Evolutionary conservation across 768 basidiomycete genomes (phyloP).

Genomic region (Nidularia pulvinata): DNA sequence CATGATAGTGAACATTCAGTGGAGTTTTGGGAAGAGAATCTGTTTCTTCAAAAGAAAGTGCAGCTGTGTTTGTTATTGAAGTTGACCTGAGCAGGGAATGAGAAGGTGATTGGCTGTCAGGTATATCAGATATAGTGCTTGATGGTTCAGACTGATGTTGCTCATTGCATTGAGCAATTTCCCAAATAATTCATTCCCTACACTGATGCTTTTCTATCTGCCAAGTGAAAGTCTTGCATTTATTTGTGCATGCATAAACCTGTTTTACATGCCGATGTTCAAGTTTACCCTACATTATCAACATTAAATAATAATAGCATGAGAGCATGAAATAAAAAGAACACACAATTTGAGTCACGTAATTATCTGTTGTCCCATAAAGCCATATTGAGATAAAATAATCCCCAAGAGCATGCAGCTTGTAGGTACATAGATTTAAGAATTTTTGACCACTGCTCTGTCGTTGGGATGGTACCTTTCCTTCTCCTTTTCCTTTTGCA

Average conservation of each 20-base stretch:
- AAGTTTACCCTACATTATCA: slow-evolving; percentile 7
- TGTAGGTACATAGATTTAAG: slow-evolving; percentile 11
- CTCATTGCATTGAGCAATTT: slow-evolving; percentile 3
- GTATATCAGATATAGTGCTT: neutral
- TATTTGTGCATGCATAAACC: slow-evolving; percentile 11
- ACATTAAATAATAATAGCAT: neutral
- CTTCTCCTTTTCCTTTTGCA: too few relatives aligned
- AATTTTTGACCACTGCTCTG: neutral
- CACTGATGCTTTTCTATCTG: slow-evolving; percentile 10
- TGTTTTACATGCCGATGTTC: slow-evolving; percentile 12
- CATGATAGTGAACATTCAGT: slow-evolving; percentile 11
- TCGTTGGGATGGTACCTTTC: too few relatives aligned
- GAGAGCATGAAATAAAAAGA: neutral
- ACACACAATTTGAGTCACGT: slow-evolving; percentile 4
- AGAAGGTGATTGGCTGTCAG: too few relatives aligned
- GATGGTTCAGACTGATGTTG: neutral
- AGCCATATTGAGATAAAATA: slow-evolving; percentile 7
- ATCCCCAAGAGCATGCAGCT: slow-evolving; percentile 11
- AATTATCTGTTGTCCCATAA: slow-evolving; percentile 11
- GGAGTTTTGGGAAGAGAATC: neutral
- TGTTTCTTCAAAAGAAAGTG: neutral
- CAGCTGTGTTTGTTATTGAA: slow-evolving; percentile 7
- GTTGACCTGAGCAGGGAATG: slow-evolving; percentile 18
- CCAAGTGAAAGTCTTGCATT: slow-evolving; percentile 6
- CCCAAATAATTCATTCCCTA: slow-evolving; percentile 8